Percentiles rank a stretch among this genome's conserved stretches.
Evolutionary conservation across 305 asterid genomes (phyloP).

Genomic region (Monarda citriodora): DNA sequence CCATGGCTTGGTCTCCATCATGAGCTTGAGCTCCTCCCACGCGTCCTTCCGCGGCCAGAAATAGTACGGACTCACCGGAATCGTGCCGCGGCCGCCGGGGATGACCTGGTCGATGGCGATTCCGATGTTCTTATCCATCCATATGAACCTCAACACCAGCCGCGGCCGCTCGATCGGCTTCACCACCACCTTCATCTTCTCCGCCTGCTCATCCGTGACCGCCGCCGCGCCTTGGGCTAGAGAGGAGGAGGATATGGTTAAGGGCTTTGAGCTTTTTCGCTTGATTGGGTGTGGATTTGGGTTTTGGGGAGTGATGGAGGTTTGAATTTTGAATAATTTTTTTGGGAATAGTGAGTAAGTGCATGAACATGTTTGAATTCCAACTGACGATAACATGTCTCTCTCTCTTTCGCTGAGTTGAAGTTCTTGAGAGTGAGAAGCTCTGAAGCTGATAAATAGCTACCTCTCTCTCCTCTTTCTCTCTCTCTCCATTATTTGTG

Average conservation of each 20-base stretch:
- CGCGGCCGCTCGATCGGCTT: slow-evolving; percentile 44
- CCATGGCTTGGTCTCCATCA: slow-evolving; percentile 47
- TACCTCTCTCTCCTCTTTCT: not conserved
- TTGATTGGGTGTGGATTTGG: slow-evolving; percentile 1
- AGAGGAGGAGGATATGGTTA: slow-evolving; percentile 12
- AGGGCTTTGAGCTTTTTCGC: not conserved
- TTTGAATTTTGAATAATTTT: not conserved
- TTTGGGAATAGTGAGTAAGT: not conserved
- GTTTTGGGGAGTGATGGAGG: not conserved
- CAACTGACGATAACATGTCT: slow-evolving; percentile 9
- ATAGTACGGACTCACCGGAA: slow-evolving; percentile 49
- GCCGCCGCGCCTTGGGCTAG: not conserved
- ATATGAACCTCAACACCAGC: slow-evolving; percentile 44
- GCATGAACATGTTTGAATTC: slow-evolving; percentile 3
- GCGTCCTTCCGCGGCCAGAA: slow-evolving; percentile 58
- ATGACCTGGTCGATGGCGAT: slow-evolving; percentile 44
- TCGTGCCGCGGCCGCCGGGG: slow-evolving; percentile 42
- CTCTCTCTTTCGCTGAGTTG: not conserved
- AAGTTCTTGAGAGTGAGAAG: not conserved
- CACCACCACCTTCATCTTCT: slow-evolving; percentile 39
- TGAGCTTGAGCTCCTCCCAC: slow-evolving; percentile 45
- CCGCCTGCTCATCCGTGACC: not conserved
- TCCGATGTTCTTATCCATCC: slow-evolving; percentile 60
- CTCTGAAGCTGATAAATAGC: not conserved
- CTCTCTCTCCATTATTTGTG: not conserved